phyloP scores from a whole-genome alignment of 306 rosid genomes.

The Lotus japonicus region DNA sequence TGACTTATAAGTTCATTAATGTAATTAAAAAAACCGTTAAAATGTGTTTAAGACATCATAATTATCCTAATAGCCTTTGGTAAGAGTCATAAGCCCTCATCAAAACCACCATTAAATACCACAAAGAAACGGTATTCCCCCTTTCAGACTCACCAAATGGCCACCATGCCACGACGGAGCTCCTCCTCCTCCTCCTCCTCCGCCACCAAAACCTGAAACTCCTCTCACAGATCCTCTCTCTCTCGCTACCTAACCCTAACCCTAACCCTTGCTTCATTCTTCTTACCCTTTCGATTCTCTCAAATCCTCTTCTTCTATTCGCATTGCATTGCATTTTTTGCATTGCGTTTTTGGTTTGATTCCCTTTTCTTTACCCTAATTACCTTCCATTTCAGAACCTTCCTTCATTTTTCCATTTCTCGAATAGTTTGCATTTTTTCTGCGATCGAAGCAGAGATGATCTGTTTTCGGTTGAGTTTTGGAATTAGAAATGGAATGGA shows the following conservation, averaged over 20 bases:
- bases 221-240: slow-evolving; percentile 16
- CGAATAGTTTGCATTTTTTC: not conserved
- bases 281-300: not conserved
- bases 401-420: not conserved
- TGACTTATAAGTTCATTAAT: not conserved
- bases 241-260: not conserved
- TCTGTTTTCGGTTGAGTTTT: not conserved
- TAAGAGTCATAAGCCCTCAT: not conserved
- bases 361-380: too few species aligned
- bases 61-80: not conserved
- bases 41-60: not conserved
- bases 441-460: too few species aligned
- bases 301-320: too few species aligned
- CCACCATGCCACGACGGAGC: slow-evolving; percentile 32
- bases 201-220: not conserved
- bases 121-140: slow-evolving; percentile 5
- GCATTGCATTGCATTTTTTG: not conserved
- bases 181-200: slow-evolving; percentile 13
- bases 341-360: not conserved
- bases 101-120: not conserved
- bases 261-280: too few species aligned
- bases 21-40: not conserved
- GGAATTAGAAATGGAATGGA: not conserved
- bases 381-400: not conserved
- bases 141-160: slow-evolving; percentile 13